A percentile compares a stretch with the other conserved stretches of the same genome.
phyloP scores from a whole-genome alignment of 2,329 filamentous ascomycete genomes.

The Exophiala sp. region DNA sequence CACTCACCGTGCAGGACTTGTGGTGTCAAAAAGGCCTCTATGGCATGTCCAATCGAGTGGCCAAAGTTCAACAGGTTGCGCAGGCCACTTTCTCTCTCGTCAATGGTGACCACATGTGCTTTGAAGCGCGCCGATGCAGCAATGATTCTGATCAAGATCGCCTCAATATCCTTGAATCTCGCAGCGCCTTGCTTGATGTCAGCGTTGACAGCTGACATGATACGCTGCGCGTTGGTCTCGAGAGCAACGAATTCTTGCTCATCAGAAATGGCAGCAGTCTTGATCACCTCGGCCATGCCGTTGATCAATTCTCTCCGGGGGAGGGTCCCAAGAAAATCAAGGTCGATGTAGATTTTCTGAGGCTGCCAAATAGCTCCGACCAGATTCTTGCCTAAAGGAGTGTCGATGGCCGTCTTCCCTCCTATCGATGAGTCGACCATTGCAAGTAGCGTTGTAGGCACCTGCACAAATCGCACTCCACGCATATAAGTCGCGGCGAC shows the following conservation, averaged over 20 bases:
- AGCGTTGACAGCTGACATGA: slow-evolving; percentile 65
- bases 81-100: slow-evolving; percentile 89
- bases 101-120: slow-evolving; percentile 85
- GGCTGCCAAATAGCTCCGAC: slow-evolving; percentile 97
- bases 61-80: slow-evolving; percentile 96
- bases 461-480: slow-evolving; percentile 90
- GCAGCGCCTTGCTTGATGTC: slow-evolving; percentile 50
- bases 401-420: slow-evolving; percentile 97
- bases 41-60: slow-evolving; percentile 94
- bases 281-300: slow-evolving; percentile 96
- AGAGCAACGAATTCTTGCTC: slow-evolving; percentile 77
- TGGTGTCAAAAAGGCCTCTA: slow-evolving; percentile 89
- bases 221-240: slow-evolving; percentile 71
- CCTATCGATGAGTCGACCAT: slow-evolving; percentile 99
- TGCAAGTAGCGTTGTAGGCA: slow-evolving; percentile 85
- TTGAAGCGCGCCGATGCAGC: slow-evolving; percentile 89
- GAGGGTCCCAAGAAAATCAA: slow-evolving; percentile 83
- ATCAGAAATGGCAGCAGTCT: slow-evolving; percentile 95
- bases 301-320: slow-evolving; percentile 93
- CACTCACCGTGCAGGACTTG: slow-evolving; percentile 94
- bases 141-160: slow-evolving; percentile 70
- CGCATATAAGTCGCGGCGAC: slow-evolving; percentile 98
- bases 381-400: slow-evolving; percentile 89
- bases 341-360: slow-evolving; percentile 85
- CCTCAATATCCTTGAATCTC: slow-evolving; percentile 64